Evolutionary conservation across 768 basidiomycete genomes (phyloP), one percentile per base, ranked within the genome.

Genomic region (Leccinellum rugosiceps): DNA sequence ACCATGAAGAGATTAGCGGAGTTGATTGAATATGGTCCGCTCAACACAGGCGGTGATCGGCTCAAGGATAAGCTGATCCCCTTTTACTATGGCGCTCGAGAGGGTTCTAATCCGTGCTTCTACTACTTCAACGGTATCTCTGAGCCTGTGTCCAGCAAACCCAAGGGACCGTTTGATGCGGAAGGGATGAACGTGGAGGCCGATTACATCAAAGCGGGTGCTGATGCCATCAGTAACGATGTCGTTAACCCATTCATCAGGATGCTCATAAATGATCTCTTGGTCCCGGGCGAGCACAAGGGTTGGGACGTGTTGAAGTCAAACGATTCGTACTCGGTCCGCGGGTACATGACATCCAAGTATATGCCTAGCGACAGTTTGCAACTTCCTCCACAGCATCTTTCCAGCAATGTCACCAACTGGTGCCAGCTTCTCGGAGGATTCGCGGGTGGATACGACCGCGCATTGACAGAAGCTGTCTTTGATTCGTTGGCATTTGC

Each of bases 381-480:
- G 13, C 14, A 50, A 0, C 54, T 70, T 25, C 64, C 71, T 11
- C 55, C 59, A 6, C 35, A 45, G 6, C 61, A 63, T 11, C 66
- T 67, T 46, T 32, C 61, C 9, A 63, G 1, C 34, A 50, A 63
- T 19, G 63, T 71, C 9, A 59, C 76, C 30, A 70, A 75, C 57
- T 78, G 64, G 63, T 50, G 51, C 8, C 50, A 74, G 51, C 74
- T 72, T 9, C 69, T 77, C 13, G 70, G 66, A 35, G 65, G 63
- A 15, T 66, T 59, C 28, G 67, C 68, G 5, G 71, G 69, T 1
- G 68, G 62, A 57, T 78, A 70, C 58, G 73, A 78, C 55, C 65
- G 67, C 0, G 67, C 67, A 17, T 61, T 78, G 38, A 59, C 72
- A 1, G 76, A 78, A 60, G 59, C 65, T 0, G 68, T 78, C n/a